Base-by-base conservation (phyloP, 2,329 filamentous ascomycete species). In the Fusarium torreyae region DNA sequence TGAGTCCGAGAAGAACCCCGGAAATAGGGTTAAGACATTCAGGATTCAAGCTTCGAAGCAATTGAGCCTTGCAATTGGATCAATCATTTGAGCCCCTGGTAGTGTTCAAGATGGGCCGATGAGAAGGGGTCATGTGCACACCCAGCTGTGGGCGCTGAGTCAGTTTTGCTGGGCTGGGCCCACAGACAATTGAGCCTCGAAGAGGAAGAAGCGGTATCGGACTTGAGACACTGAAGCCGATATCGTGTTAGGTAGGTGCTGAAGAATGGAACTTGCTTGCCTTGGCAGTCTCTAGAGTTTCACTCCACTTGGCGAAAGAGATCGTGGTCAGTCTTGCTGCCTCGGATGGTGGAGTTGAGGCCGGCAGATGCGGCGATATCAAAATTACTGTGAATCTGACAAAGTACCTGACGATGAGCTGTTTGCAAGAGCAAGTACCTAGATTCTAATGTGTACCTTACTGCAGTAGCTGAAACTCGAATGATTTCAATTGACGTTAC, bases 161-260 rank as follows among this genome's bases (percentile, higher is more conserved):
- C 62, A 65, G 62, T 52, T 51, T 44, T 24, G 42, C 44, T 34
- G 39, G 49, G 28, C 9, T 28, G 28, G 50, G 52, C 39, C 60
- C 60, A 57, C 45, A 26, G 8, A 39, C 20, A 36, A 45, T 20
- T 48, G 50, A 54, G 38, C 14, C 9, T 43, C 28, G 31, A 49
- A 40, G 17, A 36, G 48, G 40, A 39, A 59, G 57, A 39, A 59
- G 57, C 67, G 67, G 67, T 58, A 70, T 70, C 66, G 67, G 67
- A 68, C 45, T 50, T 53, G 44, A 14, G 40, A 39, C n/a, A 31
- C 26, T 28, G 22, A 33, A 24, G 33, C 28, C n/a, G 22, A 31
- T 39, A 20, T 42, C 4, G 7, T 24, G 22, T 24, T 24, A 24
- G 22, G 22, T 24, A 24, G 22, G 22, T 24, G 22, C 22, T 24